Base-by-base conservation (phyloP, 768 basidiomycete species). In the Ramaria sp. region DNA sequence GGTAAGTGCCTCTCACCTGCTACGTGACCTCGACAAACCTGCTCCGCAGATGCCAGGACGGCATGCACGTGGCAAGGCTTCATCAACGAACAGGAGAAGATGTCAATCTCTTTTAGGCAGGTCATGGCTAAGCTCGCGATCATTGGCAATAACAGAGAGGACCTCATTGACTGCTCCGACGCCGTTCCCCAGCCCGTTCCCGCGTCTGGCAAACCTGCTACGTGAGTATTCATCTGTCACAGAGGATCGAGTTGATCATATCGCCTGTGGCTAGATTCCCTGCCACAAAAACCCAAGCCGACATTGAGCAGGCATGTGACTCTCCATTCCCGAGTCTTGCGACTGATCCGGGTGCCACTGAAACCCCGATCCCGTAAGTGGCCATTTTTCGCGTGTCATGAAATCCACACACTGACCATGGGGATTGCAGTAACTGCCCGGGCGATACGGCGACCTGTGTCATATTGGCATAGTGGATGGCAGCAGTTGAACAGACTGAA, bases 51-150 rank as follows among this genome's bases (percentile, higher is more conserved):
- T 27, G 17, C 52, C 4, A 27, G 51, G 4, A 58, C 51, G 20
- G 57, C 57, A 7, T 58, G 57, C 52, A 43, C 39, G 12, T 58
- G 57, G 57, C 57, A 58, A 31, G 52, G 51, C 17, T 58, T 58
- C 51, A 24, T 58, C 51, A 50, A 57, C 19, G 24, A 73, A 59
- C 72, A 73, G 57, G 60, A 66, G 15, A 65, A 62, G 48, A 67
- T 75, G 63, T 64, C 66, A 19, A 58, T 59, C 31, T 65, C 62
- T 1, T 76, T 76, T 69, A 68, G 65, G n/a, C 66, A 66, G 11
- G 75, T 71, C 15, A 74, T 78, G 72, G 63, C 66, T 34, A 78
- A 77, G 63, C 60, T 78, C 27, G 70, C 73, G 7, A 59, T 73
- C 17, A 57, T 77, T 39, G 77, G 75, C 17, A 73, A 76, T 39